Evolutionary conservation across 2,329 filamentous ascomycete genomes (phyloP).

Genomic region (Arthrobotrys sphaeroides): DNA sequence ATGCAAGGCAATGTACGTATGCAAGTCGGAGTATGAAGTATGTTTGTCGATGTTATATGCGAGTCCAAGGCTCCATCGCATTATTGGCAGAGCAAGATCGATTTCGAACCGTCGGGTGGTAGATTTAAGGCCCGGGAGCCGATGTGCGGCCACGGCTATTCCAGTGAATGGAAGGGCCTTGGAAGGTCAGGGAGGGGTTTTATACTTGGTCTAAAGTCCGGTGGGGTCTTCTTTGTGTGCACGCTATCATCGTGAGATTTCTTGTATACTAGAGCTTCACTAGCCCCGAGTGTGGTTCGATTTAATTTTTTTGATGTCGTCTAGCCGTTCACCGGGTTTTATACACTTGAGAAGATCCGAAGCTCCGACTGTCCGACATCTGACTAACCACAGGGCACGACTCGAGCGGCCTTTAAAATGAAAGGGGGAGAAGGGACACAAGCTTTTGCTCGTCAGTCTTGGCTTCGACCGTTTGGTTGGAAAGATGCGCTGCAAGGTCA

Average conservation of each 20-base stretch:
- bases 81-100: no score
- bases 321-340: conserved; percentile 7
- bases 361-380: conserved; percentile 7
- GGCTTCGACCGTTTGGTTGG: background rate
- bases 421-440: conserved; percentile 6
- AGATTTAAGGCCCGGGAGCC: background rate
- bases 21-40: background rate
- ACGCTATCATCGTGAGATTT: background rate
- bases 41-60: background rate
- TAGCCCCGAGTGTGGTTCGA: background rate
- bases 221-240: background rate
- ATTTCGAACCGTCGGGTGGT: background rate
- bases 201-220: background rate
- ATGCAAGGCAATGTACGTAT: background rate
- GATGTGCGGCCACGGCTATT: background rate
- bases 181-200: conserved; percentile 2
- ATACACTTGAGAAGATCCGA: conserved; percentile 23
- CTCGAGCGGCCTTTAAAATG: conserved; percentile 2
- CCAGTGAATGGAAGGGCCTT: background rate
- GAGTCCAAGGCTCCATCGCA: no score
- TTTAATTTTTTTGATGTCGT: background rate
- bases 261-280: background rate
- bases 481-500: conserved; percentile 1
- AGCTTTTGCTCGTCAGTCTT: conserved; percentile 26
- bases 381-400: no score